phyloP scores from a whole-genome alignment of 495 filamentous ascomycete species.

The Xylaria sp. region DNA sequence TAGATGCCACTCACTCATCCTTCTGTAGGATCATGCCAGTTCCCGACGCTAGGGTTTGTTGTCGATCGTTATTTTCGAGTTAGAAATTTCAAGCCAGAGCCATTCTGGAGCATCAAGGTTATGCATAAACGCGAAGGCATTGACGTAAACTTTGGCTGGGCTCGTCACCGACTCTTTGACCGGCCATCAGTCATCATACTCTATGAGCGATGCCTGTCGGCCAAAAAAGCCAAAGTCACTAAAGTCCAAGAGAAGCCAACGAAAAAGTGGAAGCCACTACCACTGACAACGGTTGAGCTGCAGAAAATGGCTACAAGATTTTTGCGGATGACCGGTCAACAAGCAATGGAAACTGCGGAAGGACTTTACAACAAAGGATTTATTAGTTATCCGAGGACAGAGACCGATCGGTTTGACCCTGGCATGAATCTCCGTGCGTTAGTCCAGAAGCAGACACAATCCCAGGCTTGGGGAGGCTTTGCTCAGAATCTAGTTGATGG shows the following conservation, averaged over 20 bases:
- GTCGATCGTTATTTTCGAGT: slow-evolving; percentile 95
- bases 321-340: slow-evolving; percentile 81
- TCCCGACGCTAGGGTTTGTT: slow-evolving; percentile 95
- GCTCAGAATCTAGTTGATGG: slow-evolving; percentile 81
- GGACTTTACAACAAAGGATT: slow-evolving; percentile 91
- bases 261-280: slow-evolving; percentile 91
- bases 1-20: slow-evolving; percentile 11
- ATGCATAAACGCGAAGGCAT: slow-evolving; percentile 78
- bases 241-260: slow-evolving; percentile 90
- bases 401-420: slow-evolving; percentile 94
- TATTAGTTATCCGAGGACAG: slow-evolving; percentile 96
- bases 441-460: slow-evolving; percentile 82
- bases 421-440: slow-evolving; percentile 84
- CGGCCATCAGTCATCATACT: slow-evolving; percentile 79
- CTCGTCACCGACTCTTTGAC: slow-evolving; percentile 84
- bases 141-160: slow-evolving; percentile 86
- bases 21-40: slow-evolving; percentile 84
- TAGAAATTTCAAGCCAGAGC: slow-evolving; percentile 89
- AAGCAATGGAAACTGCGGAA: slow-evolving; percentile 90
- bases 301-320: slow-evolving; percentile 93
- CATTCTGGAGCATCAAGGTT: slow-evolving; percentile 91
- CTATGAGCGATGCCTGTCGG: slow-evolving; percentile 80
- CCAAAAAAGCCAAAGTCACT: slow-evolving; percentile 78
- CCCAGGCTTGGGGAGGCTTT: slow-evolving; percentile 79
- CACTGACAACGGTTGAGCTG: slow-evolving; percentile 96